Percentiles rank a stretch among this genome's conserved stretches.
These are phyloP conservation scores for Cucurbita pepo DNA, from an alignment of 306 rosid species.

Conservation along the genomic window DNA sequence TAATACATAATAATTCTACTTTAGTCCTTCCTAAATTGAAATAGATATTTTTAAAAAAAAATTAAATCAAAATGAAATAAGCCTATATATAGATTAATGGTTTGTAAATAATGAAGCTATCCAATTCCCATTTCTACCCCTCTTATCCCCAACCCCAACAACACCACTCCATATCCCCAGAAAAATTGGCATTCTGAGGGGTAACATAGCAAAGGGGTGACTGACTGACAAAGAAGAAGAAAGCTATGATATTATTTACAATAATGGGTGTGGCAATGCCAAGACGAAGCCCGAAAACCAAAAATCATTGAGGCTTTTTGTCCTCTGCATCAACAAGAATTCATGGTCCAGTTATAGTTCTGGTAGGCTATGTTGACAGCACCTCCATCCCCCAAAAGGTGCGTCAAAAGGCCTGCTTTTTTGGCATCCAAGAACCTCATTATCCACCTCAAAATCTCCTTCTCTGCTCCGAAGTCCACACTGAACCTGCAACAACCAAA, in stretches of 20 bases:
- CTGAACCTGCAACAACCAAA: slow-evolving; percentile 37
- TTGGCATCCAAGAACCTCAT: slow-evolving; percentile 56
- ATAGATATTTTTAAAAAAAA: too few species aligned
- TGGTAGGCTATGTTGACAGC: slow-evolving; percentile 47
- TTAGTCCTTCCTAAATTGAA: too few species aligned
- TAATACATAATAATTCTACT: too few species aligned
- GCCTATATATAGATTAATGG: not conserved
- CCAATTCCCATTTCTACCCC: not conserved
- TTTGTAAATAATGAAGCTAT: not conserved
- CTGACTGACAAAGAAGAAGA: not conserved
- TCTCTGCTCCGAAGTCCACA: slow-evolving; percentile 68
- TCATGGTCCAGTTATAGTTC: slow-evolving; percentile 57
- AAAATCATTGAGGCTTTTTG: not conserved
- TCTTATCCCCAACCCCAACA: not conserved
- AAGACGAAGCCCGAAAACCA: not conserved
- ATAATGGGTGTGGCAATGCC: not conserved
- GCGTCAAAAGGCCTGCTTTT: slow-evolving; percentile 81
- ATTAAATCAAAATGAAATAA: too few species aligned
- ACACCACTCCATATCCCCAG: not conserved
- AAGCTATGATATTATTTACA: not conserved
- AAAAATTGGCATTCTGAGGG: not conserved
- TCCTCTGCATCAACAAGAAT: slow-evolving; percentile 38
- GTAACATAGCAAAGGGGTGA: not conserved
- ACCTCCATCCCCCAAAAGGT: slow-evolving; percentile 63
- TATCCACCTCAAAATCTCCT: slow-evolving; percentile 57